Evolutionary conservation across 108 stramenopile species (phyloP).

Genomic region (Conticribra weissflogii): DNA sequence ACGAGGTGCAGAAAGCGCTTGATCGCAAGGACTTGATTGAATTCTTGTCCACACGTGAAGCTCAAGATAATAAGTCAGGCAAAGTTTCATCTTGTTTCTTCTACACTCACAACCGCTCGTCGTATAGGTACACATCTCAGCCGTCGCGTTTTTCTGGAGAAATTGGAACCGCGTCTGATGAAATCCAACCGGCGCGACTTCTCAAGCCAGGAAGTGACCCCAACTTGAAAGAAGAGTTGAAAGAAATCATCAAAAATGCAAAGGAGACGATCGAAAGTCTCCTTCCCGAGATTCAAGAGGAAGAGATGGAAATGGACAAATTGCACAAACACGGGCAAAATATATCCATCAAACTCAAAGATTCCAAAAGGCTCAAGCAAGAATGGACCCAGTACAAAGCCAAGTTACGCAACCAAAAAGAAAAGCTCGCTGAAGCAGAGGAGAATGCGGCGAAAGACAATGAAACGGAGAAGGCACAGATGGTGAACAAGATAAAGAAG

Average conservation of each 20-base stretch:
- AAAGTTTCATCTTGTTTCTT: constrained; percentile 36
- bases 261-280: constrained; percentile 38
- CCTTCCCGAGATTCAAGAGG: constrained; percentile 44
- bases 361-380: constrained; percentile 42
- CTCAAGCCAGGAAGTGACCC: constrained; percentile 64
- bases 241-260: constrained; percentile 37
- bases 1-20: constrained; percentile 62
- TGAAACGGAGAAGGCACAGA: constrained; percentile 57
- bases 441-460: constrained; percentile 58
- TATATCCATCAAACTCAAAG: constrained; percentile 19
- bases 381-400: constrained; percentile 28
- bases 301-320: constrained; percentile 29
- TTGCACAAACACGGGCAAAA: constrained; percentile 45
- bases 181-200: constrained; percentile 48
- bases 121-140: constrained; percentile 52
- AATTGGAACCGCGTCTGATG: constrained; percentile 40
- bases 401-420: constrained; percentile 55
- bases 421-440: constrained; percentile 63
- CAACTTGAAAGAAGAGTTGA: constrained; percentile 50
- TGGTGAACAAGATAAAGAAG: constrained; percentile 53
- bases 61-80: constrained; percentile 18
- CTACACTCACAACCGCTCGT: constrained; percentile 22
- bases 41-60: constrained; percentile 47
- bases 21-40: constrained; percentile 54
- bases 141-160: constrained; percentile 55